phyloP scores from a whole-genome alignment of 768 basidiomycete species.

The Pleurotus pulmonarius region DNA sequence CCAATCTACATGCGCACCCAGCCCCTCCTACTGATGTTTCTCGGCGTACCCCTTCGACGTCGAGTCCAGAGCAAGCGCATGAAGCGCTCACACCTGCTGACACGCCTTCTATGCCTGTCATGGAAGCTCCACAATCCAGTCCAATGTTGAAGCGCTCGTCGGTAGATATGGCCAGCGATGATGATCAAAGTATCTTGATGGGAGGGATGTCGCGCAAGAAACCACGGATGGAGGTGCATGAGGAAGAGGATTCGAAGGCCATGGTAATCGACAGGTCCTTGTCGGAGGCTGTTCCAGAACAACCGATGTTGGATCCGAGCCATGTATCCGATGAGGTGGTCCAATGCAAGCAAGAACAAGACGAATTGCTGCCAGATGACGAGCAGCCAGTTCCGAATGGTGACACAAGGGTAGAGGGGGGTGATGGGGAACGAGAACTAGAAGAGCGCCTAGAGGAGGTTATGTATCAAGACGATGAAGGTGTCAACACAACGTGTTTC shows the following conservation, averaged over 20 bases:
- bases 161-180: not conserved
- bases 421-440: constrained; percentile 13
- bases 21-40: not conserved
- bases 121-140: not conserved
- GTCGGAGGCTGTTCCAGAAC: not conserved
- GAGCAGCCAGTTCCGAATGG: not conserved
- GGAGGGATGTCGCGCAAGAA: constrained; percentile 5
- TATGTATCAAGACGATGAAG: constrained; percentile 29
- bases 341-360: constrained; percentile 12
- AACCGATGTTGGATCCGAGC: not conserved
- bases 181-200: not conserved
- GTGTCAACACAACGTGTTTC: constrained; percentile 32
- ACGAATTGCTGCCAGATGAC: constrained; percentile 15
- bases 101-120: not conserved
- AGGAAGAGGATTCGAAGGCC: not conserved
- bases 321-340: constrained; percentile 22
- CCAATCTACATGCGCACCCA: not conserved
- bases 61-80: constrained; percentile 3
- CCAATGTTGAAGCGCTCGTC: constrained; percentile 3
- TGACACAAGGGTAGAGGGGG: not conserved
- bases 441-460: constrained; percentile 41
- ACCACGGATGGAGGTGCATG: not conserved
- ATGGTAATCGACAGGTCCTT: not conserved
- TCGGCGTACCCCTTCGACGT: not conserved
- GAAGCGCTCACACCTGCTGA: constrained; percentile 1